Percentiles rank a stretch among this genome's conserved stretches.
Evolutionary conservation across 495 filamentous ascomycete genomes (phyloP).

Genomic region (Tetracladium marchalianum): DNA sequence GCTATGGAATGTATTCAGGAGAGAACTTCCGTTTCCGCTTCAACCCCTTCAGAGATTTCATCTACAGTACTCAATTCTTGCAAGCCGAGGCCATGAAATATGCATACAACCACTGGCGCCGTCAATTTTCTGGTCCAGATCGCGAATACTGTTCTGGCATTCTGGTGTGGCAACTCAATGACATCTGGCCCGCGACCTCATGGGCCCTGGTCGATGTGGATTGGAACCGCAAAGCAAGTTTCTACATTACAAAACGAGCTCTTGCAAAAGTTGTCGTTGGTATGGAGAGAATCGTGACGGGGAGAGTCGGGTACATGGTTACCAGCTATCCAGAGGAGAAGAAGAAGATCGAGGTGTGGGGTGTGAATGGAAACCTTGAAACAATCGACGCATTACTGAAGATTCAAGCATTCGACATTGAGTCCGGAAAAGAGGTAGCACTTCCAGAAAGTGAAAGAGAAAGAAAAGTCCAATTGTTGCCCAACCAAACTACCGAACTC

Average conservation of each 20-base stretch:
- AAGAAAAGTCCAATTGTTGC: constrained; percentile 36
- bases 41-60: constrained; percentile 42
- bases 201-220: constrained; percentile 76
- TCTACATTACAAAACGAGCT: constrained; percentile 64
- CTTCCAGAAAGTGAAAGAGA: constrained; percentile 33
- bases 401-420: constrained; percentile 54
- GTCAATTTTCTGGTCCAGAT: constrained; percentile 53
- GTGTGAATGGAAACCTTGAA: constrained; percentile 44
- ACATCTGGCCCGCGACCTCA: constrained; percentile 78
- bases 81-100: constrained; percentile 72
- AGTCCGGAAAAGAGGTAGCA: constrained; percentile 43
- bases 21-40: constrained; percentile 55
- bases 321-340: constrained; percentile 33
- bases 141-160: constrained; percentile 64
- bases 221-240: constrained; percentile 64
- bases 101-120: constrained; percentile 68
- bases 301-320: constrained; percentile 34
- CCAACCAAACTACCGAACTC: constrained; percentile 62
- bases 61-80: constrained; percentile 69
- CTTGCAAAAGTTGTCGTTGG: constrained; percentile 57
- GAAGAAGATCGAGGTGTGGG: constrained; percentile 59
- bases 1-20: constrained; percentile 63
- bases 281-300: constrained; percentile 46
- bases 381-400: constrained; percentile 38
- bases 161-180: constrained; percentile 88